Conservation (phyloP, 768 basidiomycete species). For the Calocera viscosa region DNA sequence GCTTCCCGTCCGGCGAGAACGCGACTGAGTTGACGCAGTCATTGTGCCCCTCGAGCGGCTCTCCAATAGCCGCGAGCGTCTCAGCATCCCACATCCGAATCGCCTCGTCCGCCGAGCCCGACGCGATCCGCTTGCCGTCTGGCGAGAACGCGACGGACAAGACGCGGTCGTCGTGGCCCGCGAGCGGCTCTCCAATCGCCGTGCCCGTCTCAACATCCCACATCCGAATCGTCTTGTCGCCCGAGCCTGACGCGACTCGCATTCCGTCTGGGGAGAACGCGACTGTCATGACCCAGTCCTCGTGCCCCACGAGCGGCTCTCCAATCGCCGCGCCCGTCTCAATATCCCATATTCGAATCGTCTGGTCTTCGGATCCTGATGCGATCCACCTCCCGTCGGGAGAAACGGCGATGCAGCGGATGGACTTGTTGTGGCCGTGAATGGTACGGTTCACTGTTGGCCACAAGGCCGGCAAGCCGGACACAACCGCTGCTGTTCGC, state of each 20-base stretch:
- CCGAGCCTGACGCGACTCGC: constrained; percentile 31
- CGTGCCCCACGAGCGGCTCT: constrained; percentile 3
- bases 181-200: neutral
- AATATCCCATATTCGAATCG: constrained; percentile 10
- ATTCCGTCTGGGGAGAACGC: constrained; percentile 27
- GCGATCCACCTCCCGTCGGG: constrained; percentile 26
- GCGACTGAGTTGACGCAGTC: constrained; percentile 37
- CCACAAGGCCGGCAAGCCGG: too few species aligned
- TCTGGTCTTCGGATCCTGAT: constrained; percentile 4
- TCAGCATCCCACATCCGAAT: constrained; percentile 13
- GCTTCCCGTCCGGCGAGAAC: constrained; percentile 31
- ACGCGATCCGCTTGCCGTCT: constrained; percentile 12
- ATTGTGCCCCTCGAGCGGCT: constrained; percentile 27
- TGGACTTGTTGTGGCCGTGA: too few species aligned
- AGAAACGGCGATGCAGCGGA: constrained; percentile 35
- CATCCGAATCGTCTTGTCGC: constrained; percentile 34
- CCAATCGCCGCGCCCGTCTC: constrained; percentile 9
- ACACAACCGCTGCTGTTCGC: neutral
- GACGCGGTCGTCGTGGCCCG: constrained; percentile 1
- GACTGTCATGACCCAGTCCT: neutral
- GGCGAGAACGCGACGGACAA: constrained; percentile 13
- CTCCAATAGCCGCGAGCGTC: neutral
- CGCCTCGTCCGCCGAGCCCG: constrained; percentile 13
- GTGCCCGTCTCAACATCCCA: constrained; percentile 25
- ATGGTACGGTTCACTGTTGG: too few species aligned